Evolutionary conservation across 1,284 basidiomycete species (phyloP).

Genomic region (Flammula alnicola): DNA sequence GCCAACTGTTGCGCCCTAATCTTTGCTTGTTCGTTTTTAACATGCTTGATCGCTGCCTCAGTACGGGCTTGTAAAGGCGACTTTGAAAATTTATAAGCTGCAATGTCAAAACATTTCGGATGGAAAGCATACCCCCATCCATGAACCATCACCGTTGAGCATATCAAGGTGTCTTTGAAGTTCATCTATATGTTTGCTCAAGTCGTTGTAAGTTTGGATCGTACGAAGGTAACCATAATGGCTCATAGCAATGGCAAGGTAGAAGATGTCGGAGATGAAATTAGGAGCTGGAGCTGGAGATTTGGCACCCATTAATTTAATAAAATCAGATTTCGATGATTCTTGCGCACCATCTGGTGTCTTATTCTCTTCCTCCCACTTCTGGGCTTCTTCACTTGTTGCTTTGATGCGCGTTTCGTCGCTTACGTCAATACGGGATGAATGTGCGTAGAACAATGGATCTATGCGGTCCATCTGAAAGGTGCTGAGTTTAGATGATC

Average conservation of each 20-base stretch:
- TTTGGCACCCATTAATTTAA: constrained; percentile 9
- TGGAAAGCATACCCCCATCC: constrained; percentile 68
- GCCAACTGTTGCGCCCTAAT: constrained; percentile 76
- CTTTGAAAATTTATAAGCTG: constrained; percentile 38
- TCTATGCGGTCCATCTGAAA: constrained; percentile 91
- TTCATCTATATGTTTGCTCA: constrained; percentile 77
- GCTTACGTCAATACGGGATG: constrained; percentile 71
- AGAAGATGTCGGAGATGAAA: constrained; percentile 97
- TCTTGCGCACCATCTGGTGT: constrained; percentile 36
- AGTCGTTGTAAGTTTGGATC: constrained; percentile 73
- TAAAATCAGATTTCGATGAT: background rate
- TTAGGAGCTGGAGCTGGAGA: constrained; percentile 66
- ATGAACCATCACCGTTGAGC: constrained; percentile 76
- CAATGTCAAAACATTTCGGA: background rate
- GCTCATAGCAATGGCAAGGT: constrained; percentile 81
- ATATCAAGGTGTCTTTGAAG: constrained; percentile 79
- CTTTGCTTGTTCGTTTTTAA: constrained; percentile 77
- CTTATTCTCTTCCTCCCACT: constrained; percentile 66
- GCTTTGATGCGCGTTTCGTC: constrained; percentile 95
- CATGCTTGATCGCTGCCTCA: constrained; percentile 69
- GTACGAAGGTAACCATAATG: constrained; percentile 88
- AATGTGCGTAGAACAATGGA: constrained; percentile 77
- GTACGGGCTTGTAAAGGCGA: constrained; percentile 70
- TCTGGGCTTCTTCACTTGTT: constrained; percentile 80
- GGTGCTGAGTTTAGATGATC: constrained; percentile 2